A percentile compares a stretch with the other conserved stretches of the same genome.
Conservation (phyloP, 345 rosid species). For the Anastatica hierochuntica region DNA sequence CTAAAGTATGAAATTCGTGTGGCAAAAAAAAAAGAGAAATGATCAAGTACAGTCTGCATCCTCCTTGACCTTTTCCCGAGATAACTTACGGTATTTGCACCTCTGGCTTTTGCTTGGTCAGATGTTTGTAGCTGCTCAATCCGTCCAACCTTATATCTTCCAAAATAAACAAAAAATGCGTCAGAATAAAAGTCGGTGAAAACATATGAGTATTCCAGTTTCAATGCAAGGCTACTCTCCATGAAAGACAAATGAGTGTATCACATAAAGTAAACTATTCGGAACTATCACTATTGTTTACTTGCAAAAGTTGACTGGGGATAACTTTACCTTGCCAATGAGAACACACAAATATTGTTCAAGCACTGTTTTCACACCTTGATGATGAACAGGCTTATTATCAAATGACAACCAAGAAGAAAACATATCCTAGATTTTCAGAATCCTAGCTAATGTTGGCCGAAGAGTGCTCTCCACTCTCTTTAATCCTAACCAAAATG, state of each 20-base stretch:
- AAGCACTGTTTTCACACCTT: not conserved
- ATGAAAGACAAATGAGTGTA: not conserved
- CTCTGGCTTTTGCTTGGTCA: slow-evolving; percentile 74
- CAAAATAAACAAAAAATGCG: slow-evolving; percentile 21
- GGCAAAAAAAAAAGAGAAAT: not conserved
- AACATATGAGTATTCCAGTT: slow-evolving; percentile 10
- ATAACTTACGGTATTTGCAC: slow-evolving; percentile 60
- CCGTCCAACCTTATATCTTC: slow-evolving; percentile 89
- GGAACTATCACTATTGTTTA: not conserved
- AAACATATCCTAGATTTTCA: not conserved
- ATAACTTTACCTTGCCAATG: not conserved
- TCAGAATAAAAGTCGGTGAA: not conserved
- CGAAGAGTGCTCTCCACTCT: not conserved
- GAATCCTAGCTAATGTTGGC: slow-evolving; percentile 1
- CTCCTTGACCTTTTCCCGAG: slow-evolving; percentile 7
- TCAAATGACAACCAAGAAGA: not conserved
- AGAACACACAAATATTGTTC: not conserved
- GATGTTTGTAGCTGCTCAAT: slow-evolving; percentile 92
- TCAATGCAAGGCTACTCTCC: slow-evolving; percentile 4
- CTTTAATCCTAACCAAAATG: not conserved
- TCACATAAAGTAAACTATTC: not conserved
- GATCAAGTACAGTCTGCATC: slow-evolving; percentile 12
- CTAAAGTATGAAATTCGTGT: not conserved
- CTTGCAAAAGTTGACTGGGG: not conserved
- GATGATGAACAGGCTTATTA: not conserved